These are phyloP conservation scores for Aspergillus olivimuriae DNA, from an alignment of 495 filamentous ascomycete species.

Conservation along the genomic window DNA sequence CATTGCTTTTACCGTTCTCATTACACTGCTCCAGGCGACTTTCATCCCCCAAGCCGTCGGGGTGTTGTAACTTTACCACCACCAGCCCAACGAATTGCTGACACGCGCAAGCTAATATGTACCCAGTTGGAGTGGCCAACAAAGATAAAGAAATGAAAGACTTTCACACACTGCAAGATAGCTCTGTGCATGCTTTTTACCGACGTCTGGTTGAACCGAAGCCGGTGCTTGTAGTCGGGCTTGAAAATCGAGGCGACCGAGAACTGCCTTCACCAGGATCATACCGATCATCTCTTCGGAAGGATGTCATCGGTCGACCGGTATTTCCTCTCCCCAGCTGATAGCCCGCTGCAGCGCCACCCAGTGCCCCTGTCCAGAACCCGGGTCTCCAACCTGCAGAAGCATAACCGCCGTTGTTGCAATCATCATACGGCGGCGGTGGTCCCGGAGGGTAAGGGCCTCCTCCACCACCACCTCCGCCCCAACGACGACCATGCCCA, in stretches of 20 bases:
- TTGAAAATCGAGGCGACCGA: conserved; percentile 44
- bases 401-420: conserved; percentile 44
- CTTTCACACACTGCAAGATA: no score
- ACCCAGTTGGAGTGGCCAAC: not conserved
- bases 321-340: conserved; percentile 47
- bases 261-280: conserved; percentile 49
- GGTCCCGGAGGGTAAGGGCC: conserved; percentile 47
- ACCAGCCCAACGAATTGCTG: no score
- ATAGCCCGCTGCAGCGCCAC: conserved; percentile 68
- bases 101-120: no score
- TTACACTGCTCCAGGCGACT: not conserved
- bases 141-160: not conserved
- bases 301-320: conserved; percentile 21
- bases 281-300: conserved; percentile 8
- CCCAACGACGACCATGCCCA: conserved; percentile 23
- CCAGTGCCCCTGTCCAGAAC: conserved; percentile 75
- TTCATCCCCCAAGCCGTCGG: no score
- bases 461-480: conserved; percentile 46
- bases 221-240: conserved; percentile 68
- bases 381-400: conserved; percentile 81
- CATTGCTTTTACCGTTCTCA: not conserved
- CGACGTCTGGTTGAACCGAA: conserved; percentile 84
- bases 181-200: conserved; percentile 36
- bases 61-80: no score
- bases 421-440: conserved; percentile 53